phyloP scores from a whole-genome alignment of 2,329 filamentous ascomycete species.

The Paraconiothyrium brasiliense region DNA sequence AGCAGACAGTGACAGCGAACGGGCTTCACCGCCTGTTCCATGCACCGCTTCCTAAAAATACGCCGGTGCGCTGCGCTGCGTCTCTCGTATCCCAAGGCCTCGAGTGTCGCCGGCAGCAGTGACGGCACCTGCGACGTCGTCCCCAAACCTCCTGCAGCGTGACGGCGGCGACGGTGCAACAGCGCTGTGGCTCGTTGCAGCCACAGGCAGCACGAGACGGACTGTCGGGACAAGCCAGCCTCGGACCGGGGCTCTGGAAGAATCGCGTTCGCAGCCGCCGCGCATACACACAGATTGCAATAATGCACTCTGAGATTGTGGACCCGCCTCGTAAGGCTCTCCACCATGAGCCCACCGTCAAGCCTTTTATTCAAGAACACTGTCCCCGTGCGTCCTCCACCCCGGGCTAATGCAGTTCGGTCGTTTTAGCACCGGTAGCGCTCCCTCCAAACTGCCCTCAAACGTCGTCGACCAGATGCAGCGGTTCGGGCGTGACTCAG shows the following conservation, averaged over 20 bases:
- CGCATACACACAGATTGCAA: constrained; percentile 28
- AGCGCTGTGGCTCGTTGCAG: constrained; percentile 29
- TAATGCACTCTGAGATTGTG: constrained; percentile 23
- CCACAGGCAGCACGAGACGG: constrained; percentile 31
- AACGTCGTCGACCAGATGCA: constrained; percentile 32
- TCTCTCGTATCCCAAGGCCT: constrained; percentile 35
- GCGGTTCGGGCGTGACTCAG: constrained; percentile 39
- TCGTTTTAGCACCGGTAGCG: constrained; percentile 41
- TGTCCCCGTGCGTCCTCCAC: constrained; percentile 49
- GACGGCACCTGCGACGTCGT: constrained; percentile 31
- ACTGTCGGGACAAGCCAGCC: constrained; percentile 37
- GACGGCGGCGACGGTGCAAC: constrained; percentile 27
- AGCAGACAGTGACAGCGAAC: constrained; percentile 13
- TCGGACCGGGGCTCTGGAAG: constrained; percentile 40
- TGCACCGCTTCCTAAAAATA: constrained; percentile 43
- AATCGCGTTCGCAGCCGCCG: constrained; percentile 39
- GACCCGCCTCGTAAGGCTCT: constrained; percentile 34
- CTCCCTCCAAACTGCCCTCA: constrained; percentile 41
- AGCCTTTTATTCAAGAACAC: constrained; percentile 39
- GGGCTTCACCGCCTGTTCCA: constrained; percentile 47
- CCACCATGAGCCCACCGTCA: constrained; percentile 24
- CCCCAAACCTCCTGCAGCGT: constrained; percentile 35
- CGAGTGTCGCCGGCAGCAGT: constrained; percentile 33
- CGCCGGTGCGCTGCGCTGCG: constrained; percentile 19
- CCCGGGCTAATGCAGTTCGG: constrained; percentile 47